phyloP scores from a whole-genome alignment of 2,329 filamentous ascomycete species.

The Pseudogymnoascus sp. region DNA sequence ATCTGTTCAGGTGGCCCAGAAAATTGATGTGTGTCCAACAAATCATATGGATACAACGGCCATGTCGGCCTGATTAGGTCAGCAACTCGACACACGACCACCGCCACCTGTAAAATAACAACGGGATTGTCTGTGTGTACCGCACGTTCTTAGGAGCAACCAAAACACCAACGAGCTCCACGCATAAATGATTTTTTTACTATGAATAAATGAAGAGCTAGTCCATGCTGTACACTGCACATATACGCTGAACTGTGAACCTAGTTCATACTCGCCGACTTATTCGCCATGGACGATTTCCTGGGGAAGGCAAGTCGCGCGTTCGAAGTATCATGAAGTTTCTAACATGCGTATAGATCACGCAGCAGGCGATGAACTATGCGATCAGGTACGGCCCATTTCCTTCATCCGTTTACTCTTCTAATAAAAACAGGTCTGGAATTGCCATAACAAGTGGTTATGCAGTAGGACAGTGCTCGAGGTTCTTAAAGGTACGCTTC shows the following conservation, averaged over 20 bases:
- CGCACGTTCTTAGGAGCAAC: not conserved
- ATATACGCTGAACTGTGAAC: not conserved
- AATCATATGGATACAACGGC: conserved; percentile 2
- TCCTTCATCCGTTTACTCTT: not conserved
- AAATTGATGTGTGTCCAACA: conserved; percentile 4
- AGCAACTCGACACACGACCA: conserved; percentile 3
- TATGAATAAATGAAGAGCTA: not conserved
- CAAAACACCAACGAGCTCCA: conserved; percentile 6
- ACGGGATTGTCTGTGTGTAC: conserved; percentile 4
- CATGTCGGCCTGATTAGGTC: not conserved
- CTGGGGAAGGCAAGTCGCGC: conserved; percentile 45
- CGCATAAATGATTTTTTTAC: not conserved
- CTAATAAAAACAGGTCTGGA: conserved; percentile 48
- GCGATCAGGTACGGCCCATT: conserved; percentile 51
- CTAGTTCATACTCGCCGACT: not conserved
- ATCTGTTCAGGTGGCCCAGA: conserved; percentile 6
- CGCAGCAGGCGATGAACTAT: conserved; percentile 65
- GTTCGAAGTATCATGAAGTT: not conserved
- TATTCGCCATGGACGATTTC: conserved; percentile 34
- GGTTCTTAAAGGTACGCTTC: conserved; percentile 57
- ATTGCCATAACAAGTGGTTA: conserved; percentile 79
- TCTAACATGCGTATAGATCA: conserved; percentile 39
- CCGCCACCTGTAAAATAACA: not conserved
- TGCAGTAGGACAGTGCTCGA: conserved; percentile 73
- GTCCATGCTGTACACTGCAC: not conserved